A percentile compares a stretch with the other conserved stretches of the same genome.
These are phyloP conservation scores for Neofusicoccum sp. DNA, from an alignment of 2,329 filamentous ascomycete genomes.

Conservation along the genomic window DNA sequence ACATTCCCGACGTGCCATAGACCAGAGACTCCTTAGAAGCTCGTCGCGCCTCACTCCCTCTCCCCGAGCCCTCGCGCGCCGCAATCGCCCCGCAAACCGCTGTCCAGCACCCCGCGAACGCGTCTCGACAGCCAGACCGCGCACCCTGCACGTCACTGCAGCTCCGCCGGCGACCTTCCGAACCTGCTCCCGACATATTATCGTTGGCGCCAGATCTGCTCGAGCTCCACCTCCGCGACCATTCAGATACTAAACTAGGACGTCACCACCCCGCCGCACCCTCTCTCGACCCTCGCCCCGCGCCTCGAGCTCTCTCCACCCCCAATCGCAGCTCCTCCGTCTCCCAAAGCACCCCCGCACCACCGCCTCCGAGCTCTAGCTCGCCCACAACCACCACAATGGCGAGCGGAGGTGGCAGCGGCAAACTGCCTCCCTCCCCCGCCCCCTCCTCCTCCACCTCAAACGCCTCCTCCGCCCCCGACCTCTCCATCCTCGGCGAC, in stretches of 20 bases:
- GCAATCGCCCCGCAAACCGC: background rate
- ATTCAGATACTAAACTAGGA: background rate
- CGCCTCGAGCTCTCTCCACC: background rate
- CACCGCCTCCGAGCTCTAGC: background rate
- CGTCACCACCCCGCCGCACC: background rate
- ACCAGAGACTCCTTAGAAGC: background rate
- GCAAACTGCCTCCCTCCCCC: background rate
- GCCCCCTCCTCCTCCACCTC: slow-evolving; percentile 20
- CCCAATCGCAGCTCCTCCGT: too few species aligned
- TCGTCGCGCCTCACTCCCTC: background rate
- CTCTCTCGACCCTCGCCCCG: background rate
- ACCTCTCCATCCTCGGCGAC: slow-evolving; percentile 48
- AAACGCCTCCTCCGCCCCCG: slow-evolving; percentile 36
- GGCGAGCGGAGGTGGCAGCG: background rate
- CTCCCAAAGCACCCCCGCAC: background rate
- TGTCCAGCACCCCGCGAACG: background rate
- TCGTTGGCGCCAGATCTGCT: background rate
- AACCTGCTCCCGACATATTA: background rate
- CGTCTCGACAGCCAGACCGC: background rate
- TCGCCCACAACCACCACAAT: background rate
- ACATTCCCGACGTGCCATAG: background rate
- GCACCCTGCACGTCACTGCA: background rate
- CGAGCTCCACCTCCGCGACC: background rate
- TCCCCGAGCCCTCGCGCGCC: background rate
- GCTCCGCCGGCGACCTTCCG: background rate